phyloP scores from a whole-genome alignment of 2,329 filamentous ascomycete genomes.

The Lasiodiplodia hormozganensis region DNA sequence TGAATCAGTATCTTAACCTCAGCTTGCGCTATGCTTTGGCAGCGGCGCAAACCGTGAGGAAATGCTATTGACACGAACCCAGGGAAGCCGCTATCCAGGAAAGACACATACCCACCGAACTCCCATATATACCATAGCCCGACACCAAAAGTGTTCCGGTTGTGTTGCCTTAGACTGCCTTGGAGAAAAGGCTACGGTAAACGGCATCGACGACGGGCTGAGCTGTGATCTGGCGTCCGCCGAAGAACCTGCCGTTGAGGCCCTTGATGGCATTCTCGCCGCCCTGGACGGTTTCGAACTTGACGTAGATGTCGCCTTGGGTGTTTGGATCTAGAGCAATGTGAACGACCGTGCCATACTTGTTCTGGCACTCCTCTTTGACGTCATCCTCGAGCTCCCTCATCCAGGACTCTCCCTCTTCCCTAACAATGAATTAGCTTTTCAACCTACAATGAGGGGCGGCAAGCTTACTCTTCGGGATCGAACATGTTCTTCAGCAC shows the following conservation, averaged over 20 bases:
- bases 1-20: conserved; percentile 13
- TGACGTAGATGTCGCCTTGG: conserved; percentile 95
- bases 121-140: conserved; percentile 7
- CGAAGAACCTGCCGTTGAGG: conserved; percentile 95
- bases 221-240: conserved; percentile 89
- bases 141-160: neutral
- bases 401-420: conserved; percentile 86
- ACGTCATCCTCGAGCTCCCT: conserved; percentile 96
- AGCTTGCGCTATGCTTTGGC: neutral
- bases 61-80: conserved; percentile 19
- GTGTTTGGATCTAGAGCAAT: conserved; percentile 94
- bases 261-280: conserved; percentile 98
- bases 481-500: conserved; percentile 97
- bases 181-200: conserved; percentile 83
- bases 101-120: conserved; percentile 25
- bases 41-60: neutral
- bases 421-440: conserved; percentile 63
- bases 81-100: conserved; percentile 25
- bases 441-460: conserved; percentile 1
- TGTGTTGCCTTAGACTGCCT: conserved; percentile 18
- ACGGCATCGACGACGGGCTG: conserved; percentile 95
- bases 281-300: conserved; percentile 94
- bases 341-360: conserved; percentile 98
- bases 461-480: conserved; percentile 76
- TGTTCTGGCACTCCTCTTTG: conserved; percentile 87